These are phyloP conservation scores for Sugiyamaella novakii DNA, from an alignment of 1,139 yeast species.

Conservation along the genomic window DNA sequence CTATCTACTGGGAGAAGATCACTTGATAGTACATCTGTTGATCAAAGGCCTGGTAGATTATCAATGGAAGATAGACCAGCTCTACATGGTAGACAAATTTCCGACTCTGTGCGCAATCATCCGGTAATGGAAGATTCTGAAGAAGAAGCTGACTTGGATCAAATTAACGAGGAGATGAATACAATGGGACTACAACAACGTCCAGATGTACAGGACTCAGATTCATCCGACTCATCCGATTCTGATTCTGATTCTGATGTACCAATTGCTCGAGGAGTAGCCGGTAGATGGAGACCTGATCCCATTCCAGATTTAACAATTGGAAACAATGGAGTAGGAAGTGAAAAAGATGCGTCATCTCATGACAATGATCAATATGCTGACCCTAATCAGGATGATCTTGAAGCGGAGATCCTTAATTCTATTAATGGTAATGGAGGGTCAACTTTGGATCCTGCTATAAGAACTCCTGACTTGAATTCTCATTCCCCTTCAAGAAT, in stretches of 20 bases:
- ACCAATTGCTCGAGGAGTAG: conserved; percentile 8
- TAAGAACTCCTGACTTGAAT: too few relatives aligned
- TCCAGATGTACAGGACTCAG: conserved; percentile 1
- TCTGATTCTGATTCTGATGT: conserved; percentile 12
- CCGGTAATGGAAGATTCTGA: conserved; percentile 20
- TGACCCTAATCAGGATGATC: conserved; percentile 27
- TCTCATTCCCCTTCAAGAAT: conserved; percentile 7
- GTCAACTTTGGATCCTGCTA: background rate
- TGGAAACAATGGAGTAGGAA: background rate
- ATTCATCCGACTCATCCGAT: conserved; percentile 8
- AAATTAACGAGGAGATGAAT: conserved; percentile 11
- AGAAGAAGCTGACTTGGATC: conserved; percentile 14
- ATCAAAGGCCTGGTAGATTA: conserved; percentile 15
- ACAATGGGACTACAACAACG: conserved; percentile 9
- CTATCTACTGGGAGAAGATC: conserved; percentile 36
- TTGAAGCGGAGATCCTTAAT: conserved; percentile 35
- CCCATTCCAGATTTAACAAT: conserved; percentile 2
- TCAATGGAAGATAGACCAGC: conserved; percentile 18
- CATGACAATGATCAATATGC: conserved; percentile 5
- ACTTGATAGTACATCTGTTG: conserved; percentile 26
- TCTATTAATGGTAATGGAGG: conserved; percentile 13
- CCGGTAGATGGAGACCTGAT: conserved; percentile 15
- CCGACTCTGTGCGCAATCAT: conserved; percentile 17
- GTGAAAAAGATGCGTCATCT: background rate
- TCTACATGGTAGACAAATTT: conserved; percentile 15